Conservation (phyloP, 768 basidiomycete genomes). For the Tricholoma saponaceum region DNA sequence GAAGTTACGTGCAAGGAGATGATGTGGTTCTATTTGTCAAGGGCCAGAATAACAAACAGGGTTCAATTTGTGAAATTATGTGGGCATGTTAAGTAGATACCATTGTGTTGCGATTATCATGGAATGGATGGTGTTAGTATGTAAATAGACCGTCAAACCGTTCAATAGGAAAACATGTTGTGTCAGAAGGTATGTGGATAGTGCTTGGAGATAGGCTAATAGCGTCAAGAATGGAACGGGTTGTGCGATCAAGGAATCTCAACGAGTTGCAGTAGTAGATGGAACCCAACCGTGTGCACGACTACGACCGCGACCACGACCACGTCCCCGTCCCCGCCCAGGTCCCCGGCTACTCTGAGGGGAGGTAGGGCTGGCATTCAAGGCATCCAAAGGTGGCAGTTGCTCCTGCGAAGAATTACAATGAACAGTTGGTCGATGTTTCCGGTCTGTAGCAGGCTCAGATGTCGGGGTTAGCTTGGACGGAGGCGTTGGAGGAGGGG, state of each 20-base stretch:
- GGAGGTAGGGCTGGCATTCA: slow-evolving; percentile 1
- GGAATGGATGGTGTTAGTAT: background rate
- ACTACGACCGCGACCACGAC: slow-evolving; percentile 21
- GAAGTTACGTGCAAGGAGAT: slow-evolving; percentile 7
- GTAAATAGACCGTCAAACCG: background rate
- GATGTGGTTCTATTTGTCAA: slow-evolving; percentile 14
- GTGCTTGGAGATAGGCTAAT: background rate
- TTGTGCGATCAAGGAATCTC: background rate
- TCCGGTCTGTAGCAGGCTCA: background rate
- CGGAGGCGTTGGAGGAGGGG: slow-evolving; percentile 34
- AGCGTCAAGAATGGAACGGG: background rate
- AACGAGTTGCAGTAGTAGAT: slow-evolving; percentile 9
- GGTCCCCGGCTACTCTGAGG: slow-evolving; percentile 25
- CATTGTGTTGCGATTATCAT: background rate
- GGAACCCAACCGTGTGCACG: slow-evolving; percentile 6
- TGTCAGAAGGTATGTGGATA: background rate
- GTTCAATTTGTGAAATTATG: background rate
- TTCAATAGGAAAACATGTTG: background rate
- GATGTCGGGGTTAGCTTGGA: slow-evolving; percentile 1
- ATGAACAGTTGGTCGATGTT: background rate
- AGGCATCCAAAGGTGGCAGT: background rate
- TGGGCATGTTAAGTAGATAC: background rate
- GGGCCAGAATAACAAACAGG: slow-evolving; percentile 6
- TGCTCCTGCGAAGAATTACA: background rate
- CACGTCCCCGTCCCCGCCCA: slow-evolving; percentile 32